These are phyloP conservation scores for Fusarium sp. DNA, from an alignment of 2,329 filamentous ascomycete genomes.

Conservation along the genomic window DNA sequence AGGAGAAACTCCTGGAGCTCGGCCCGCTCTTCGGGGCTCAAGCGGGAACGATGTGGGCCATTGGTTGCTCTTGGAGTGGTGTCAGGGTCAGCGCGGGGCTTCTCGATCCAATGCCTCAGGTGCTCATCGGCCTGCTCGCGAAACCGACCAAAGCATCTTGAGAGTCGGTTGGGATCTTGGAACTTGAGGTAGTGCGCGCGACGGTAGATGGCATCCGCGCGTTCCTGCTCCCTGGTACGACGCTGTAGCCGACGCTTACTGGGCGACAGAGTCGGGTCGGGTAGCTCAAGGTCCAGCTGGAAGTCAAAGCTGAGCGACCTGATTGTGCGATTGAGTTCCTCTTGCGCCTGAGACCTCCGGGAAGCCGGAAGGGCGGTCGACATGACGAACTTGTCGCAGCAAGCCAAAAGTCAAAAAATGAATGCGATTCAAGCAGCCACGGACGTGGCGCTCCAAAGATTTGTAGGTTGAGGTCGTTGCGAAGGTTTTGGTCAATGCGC, in stretches of 20 bases:
- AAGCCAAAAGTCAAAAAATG: slow-evolving; percentile 5
- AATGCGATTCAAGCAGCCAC: not conserved
- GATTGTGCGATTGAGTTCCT: slow-evolving; percentile 40
- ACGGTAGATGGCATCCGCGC: slow-evolving; percentile 38
- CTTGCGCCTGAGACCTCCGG: slow-evolving; percentile 20
- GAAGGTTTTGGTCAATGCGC: slow-evolving; percentile 1
- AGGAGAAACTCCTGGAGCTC: slow-evolving; percentile 41
- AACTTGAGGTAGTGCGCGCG: slow-evolving; percentile 37
- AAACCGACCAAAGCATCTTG: slow-evolving; percentile 39
- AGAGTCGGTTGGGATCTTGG: slow-evolving; percentile 25
- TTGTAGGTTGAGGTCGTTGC: slow-evolving; percentile 3
- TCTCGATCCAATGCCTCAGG: slow-evolving; percentile 33
- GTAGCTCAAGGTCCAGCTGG: slow-evolving; percentile 37
- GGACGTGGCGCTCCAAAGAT: not conserved
- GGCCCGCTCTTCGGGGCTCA: slow-evolving; percentile 35
- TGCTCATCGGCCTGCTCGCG: slow-evolving; percentile 33
- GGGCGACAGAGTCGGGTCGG: slow-evolving; percentile 41
- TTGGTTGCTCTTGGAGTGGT: slow-evolving; percentile 19
- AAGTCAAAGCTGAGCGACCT: slow-evolving; percentile 42
- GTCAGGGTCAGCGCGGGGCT: slow-evolving; percentile 35
- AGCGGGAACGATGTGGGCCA: slow-evolving; percentile 38
- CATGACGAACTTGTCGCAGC: slow-evolving; percentile 27
- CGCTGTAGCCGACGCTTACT: slow-evolving; percentile 33
- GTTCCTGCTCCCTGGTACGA: slow-evolving; percentile 37
- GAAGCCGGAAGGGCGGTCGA: not conserved